Conservation (phyloP, 2,329 filamentous ascomycete species). For the Botryosphaeria dothidea region DNA sequence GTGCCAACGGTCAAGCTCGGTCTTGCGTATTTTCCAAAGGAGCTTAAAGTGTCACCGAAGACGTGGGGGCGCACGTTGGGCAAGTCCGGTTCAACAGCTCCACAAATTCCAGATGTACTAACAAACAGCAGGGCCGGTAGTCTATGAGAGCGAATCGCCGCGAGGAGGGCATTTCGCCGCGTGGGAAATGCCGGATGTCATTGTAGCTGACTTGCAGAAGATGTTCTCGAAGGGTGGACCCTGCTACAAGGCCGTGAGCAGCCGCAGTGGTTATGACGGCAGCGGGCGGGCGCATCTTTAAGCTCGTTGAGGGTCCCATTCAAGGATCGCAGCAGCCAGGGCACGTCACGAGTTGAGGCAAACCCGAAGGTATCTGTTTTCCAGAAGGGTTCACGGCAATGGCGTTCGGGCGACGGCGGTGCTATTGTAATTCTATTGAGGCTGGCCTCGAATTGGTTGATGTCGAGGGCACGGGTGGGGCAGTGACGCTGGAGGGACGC, state of each 20-base stretch:
- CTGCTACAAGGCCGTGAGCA: conserved; percentile 14
- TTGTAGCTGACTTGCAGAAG: conserved; percentile 55
- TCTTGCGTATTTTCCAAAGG: conserved; percentile 59
- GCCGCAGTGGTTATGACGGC: conserved; percentile 9
- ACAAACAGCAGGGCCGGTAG: conserved; percentile 46
- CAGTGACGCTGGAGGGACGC: background rate
- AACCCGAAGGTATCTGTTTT: no score
- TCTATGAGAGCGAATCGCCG: conserved; percentile 54
- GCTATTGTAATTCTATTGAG: no score
- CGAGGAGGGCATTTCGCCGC: conserved; percentile 64
- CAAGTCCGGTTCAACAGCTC: background rate
- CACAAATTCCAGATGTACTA: background rate
- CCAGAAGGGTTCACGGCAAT: no score
- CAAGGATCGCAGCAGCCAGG: no score
- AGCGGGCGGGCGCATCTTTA: conserved; percentile 1
- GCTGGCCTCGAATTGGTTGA: no score
- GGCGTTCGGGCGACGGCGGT: no score
- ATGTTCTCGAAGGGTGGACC: conserved; percentile 46
- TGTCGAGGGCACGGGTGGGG: no score
- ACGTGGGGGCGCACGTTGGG: conserved; percentile 62
- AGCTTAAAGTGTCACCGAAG: conserved; percentile 56
- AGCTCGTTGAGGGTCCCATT: background rate
- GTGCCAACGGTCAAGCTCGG: conserved; percentile 53
- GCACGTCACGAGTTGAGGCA: no score
- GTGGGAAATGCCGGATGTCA: conserved; percentile 56